These are phyloP conservation scores for Gymnopilus dilepis DNA, from an alignment of 768 basidiomycete species.

Conservation along the genomic window DNA sequence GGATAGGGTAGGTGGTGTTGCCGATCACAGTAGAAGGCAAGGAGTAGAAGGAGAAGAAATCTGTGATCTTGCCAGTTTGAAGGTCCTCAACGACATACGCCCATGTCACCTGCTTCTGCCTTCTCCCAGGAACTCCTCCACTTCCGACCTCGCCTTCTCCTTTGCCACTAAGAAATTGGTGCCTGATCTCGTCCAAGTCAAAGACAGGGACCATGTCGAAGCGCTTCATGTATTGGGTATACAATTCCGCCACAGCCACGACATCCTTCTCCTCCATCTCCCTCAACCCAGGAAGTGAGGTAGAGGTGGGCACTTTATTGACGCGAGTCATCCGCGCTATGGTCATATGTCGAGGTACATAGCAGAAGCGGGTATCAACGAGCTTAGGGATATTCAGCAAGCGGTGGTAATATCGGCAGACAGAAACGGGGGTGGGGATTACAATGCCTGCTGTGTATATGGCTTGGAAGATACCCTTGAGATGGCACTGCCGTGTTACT, in stretches of 20 bases:
- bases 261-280: constrained; percentile 90
- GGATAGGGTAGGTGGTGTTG: constrained; percentile 66
- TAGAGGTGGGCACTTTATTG: constrained; percentile 65
- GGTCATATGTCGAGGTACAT: constrained; percentile 85
- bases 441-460: constrained; percentile 96
- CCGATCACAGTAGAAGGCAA: constrained; percentile 93
- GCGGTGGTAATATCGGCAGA: constrained; percentile 93
- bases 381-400: constrained; percentile 91
- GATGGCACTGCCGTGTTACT: constrained; percentile 89
- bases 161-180: constrained; percentile 87
- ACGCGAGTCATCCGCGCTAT: constrained; percentile 87
- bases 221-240: constrained; percentile 78
- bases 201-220: constrained; percentile 85
- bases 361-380: constrained; percentile 88
- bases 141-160: constrained; percentile 62
- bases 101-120: constrained; percentile 91
- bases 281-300: constrained; percentile 68
- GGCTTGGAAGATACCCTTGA: constrained; percentile 93
- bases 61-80: constrained; percentile 82
- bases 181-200: constrained; percentile 76
- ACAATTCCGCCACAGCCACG: constrained; percentile 69
- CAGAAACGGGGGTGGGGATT: constrained; percentile 90
- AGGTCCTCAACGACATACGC: constrained; percentile 95
- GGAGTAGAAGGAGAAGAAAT: constrained; percentile 97
- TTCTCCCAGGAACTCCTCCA: constrained; percentile 54